These are phyloP conservation scores for Gilbertella persicaria DNA, from an alignment of 371 early-diverging fungal genomes.

Conservation along the genomic window DNA sequence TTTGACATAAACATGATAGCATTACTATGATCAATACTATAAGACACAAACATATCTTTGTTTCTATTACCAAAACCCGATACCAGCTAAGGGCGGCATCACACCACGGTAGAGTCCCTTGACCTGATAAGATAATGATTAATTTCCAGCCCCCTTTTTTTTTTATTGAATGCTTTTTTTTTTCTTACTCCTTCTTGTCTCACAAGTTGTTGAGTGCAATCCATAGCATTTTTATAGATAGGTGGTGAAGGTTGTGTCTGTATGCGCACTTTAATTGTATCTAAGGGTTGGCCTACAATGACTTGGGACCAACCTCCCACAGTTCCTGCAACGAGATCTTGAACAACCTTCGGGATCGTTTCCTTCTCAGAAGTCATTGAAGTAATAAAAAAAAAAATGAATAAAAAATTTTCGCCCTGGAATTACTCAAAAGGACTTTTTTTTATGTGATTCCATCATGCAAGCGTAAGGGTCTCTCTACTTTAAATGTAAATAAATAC, in stretches of 20 bases:
- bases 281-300: slow-evolving; percentile 79
- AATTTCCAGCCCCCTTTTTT: not conserved
- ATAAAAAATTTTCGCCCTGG: no score
- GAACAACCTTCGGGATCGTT: slow-evolving; percentile 57
- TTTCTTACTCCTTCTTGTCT: slow-evolving; percentile 72
- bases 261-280: slow-evolving; percentile 80
- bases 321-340: slow-evolving; percentile 82
- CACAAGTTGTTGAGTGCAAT: slow-evolving; percentile 71
- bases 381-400: no score
- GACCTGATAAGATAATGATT: slow-evolving; percentile 33
- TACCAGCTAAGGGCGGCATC: slow-evolving; percentile 81
- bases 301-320: slow-evolving; percentile 89
- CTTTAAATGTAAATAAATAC: no score
- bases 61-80: slow-evolving; percentile 72
- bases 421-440: no score
- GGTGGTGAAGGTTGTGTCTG: slow-evolving; percentile 77
- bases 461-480: no score
- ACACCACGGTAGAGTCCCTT: slow-evolving; percentile 83
- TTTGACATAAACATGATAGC: slow-evolving; percentile 85
- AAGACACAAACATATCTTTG: not conserved
- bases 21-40: slow-evolving; percentile 53
- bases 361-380: no score
- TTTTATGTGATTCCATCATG: no score
- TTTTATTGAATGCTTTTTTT: not conserved
- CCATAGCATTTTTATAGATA: slow-evolving; percentile 70